Evolutionary conservation across 2,329 filamentous ascomycete species (phyloP).

Genomic region (Trichoderma sp.): DNA sequence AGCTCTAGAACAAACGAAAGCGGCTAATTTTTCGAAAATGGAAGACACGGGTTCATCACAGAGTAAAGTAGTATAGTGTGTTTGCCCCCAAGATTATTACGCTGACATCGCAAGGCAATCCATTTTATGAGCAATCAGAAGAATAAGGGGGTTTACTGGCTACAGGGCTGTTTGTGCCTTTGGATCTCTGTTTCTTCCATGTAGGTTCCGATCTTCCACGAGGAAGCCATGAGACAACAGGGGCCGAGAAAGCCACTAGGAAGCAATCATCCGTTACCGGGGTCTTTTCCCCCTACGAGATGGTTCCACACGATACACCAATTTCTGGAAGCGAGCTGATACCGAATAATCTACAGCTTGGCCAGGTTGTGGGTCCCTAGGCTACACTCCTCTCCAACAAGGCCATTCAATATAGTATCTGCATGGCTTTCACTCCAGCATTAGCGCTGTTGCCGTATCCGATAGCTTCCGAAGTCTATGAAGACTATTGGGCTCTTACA

Average conservation of each 20-base stretch:
- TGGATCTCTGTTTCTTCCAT: not conserved
- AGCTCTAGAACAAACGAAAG: not conserved
- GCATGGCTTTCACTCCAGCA: slow-evolving; percentile 17
- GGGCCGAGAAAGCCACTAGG: slow-evolving; percentile 18
- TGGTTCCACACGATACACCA: slow-evolving; percentile 14
- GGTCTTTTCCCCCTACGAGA: not conserved
- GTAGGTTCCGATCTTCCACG: slow-evolving; percentile 10
- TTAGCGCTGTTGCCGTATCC: not conserved
- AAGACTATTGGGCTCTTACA: not conserved
- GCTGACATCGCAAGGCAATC: not conserved
- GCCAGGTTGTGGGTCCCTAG: slow-evolving; percentile 2
- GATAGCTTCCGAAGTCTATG: slow-evolving; percentile 14
- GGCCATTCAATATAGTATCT: not conserved
- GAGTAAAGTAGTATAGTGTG: not conserved
- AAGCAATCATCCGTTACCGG: slow-evolving; percentile 18
- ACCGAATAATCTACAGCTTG: slow-evolving; percentile 23
- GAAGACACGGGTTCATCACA: not conserved
- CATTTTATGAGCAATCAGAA: not conserved
- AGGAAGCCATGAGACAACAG: slow-evolving; percentile 17
- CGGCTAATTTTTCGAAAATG: not conserved
- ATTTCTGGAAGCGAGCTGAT: slow-evolving; percentile 18
- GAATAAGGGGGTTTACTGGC: not conserved
- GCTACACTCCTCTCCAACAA: not conserved
- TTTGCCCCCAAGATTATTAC: slow-evolving; percentile 10
- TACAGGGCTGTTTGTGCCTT: not conserved